phyloP scores from a whole-genome alignment of 768 basidiomycete genomes.

The Daedaleopsis sinensis region DNA sequence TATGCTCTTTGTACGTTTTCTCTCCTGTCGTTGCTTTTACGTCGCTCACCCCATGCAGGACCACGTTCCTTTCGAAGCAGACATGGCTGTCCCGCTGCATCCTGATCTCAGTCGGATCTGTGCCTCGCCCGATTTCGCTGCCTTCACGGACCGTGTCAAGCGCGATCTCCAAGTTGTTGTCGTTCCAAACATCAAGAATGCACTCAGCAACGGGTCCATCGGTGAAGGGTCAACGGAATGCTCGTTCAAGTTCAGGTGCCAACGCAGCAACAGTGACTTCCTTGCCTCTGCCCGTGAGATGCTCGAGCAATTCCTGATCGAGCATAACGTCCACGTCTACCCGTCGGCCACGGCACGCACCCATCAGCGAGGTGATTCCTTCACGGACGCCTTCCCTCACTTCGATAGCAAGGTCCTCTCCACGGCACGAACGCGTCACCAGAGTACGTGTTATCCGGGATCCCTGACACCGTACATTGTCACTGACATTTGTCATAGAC shows the following conservation, averaged over 20 bases:
- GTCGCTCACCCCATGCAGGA: conserved; percentile 55
- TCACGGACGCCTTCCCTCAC: conserved; percentile 94
- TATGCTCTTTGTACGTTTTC: conserved; percentile 64
- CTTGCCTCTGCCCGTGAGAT: conserved; percentile 87
- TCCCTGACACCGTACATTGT: not conserved
- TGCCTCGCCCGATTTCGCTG: conserved; percentile 77
- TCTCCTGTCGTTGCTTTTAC: not conserved
- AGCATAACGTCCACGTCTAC: conserved; percentile 82
- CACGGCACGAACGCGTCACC: conserved; percentile 69
- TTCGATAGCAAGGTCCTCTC: conserved; percentile 95
- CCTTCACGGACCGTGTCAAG: conserved; percentile 89
- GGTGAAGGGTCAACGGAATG: conserved; percentile 70
- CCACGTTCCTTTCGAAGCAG: conserved; percentile 95
- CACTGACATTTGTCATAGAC: conserved; percentile 45
- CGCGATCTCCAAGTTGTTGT: conserved; percentile 93
- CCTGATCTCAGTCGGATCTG: conserved; percentile 77
- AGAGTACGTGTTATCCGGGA: conserved; percentile 39
- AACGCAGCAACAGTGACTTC: conserved; percentile 93
- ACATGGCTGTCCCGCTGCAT: conserved; percentile 87
- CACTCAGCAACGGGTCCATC: conserved; percentile 51
- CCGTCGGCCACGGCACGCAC: conserved; percentile 77
- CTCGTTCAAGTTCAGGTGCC: conserved; percentile 95
- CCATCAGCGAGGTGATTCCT: conserved; percentile 89
- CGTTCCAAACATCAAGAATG: conserved; percentile 71
- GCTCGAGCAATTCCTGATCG: conserved; percentile 87